Conservation (phyloP, 805 yeast genomes). For the Maudiozyma pseudohumilis region DNA sequence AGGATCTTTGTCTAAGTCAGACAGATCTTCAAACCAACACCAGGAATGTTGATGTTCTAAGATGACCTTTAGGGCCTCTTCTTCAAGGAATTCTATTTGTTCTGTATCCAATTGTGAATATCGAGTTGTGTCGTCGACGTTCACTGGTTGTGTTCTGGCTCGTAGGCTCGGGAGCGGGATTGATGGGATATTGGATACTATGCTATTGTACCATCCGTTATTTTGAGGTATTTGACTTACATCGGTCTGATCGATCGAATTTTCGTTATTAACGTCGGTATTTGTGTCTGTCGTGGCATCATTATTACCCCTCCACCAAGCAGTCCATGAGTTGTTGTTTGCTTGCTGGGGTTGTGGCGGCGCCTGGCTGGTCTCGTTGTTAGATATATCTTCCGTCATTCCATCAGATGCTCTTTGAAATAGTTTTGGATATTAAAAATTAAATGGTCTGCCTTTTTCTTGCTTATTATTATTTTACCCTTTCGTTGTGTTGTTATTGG, state of each 20-base stretch:
- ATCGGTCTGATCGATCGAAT: background rate
- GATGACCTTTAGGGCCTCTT: conserved; percentile 19
- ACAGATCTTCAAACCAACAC: conserved; percentile 27
- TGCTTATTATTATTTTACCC: no score
- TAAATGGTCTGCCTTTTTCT: no score
- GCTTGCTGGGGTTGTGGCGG: background rate
- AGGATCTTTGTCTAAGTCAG: conserved; percentile 7
- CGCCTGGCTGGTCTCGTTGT: background rate
- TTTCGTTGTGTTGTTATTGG: no score
- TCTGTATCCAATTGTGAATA: conserved; percentile 21
- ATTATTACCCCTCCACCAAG: background rate
- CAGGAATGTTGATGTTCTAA: conserved; percentile 18
- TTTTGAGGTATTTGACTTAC: background rate
- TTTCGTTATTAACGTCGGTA: background rate
- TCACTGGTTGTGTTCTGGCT: conserved; percentile 5
- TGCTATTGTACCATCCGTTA: conserved; percentile 12
- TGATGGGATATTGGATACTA: conserved; percentile 9
- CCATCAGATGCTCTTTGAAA: no score
- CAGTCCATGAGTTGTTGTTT: background rate
- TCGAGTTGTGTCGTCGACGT: conserved; percentile 13
- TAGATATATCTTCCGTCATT: background rate
- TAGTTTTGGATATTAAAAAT: no score
- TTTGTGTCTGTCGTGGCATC: background rate
- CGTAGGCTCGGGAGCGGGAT: conserved; percentile 9
- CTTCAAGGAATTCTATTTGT: conserved; percentile 20